Percentiles rank a stretch among this genome's conserved stretches.
Evolutionary conservation across 768 basidiomycete genomes (phyloP).

Genomic region (Pisolithus marmoratus): DNA sequence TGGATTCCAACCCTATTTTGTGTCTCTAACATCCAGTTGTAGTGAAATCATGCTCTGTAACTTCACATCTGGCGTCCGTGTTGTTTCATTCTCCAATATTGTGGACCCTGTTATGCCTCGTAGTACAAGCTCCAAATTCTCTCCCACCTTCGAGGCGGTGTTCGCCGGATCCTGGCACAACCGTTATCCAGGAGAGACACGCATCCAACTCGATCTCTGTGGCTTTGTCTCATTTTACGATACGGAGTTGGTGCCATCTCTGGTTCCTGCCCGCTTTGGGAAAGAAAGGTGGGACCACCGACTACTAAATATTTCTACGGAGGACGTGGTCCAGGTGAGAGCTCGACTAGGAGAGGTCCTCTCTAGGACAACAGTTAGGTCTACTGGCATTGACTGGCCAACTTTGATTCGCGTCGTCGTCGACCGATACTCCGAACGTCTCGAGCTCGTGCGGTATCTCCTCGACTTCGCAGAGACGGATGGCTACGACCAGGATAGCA

Average conservation of each 20-base stretch:
- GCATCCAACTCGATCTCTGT: constrained; percentile 17
- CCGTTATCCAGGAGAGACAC: constrained; percentile 21
- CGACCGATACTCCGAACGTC: constrained; percentile 36
- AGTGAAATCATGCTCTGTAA: constrained; percentile 10
- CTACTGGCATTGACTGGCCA: constrained; percentile 39
- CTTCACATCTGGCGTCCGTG: constrained; percentile 23
- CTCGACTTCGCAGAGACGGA: constrained; percentile 17
- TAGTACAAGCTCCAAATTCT: neutral
- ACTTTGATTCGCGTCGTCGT: constrained; percentile 31
- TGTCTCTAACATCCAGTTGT: neutral
- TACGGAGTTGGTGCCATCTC: constrained; percentile 13
- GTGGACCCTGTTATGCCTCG: neutral
- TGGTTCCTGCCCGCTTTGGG: constrained; percentile 8
- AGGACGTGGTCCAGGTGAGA: constrained; percentile 6
- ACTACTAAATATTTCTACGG: constrained; percentile 6
- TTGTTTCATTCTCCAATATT: neutral
- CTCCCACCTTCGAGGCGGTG: neutral
- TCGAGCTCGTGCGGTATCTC: constrained; percentile 35
- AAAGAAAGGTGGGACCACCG: constrained; percentile 19
- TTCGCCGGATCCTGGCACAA: constrained; percentile 5
- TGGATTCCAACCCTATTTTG: neutral
- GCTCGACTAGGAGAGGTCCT: constrained; percentile 4
- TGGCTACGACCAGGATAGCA: constrained; percentile 5
- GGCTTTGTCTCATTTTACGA: constrained; percentile 25
- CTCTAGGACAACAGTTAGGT: neutral